Conservation (phyloP, 495 filamentous ascomycete species). For the Penicillium paxilli region DNA sequence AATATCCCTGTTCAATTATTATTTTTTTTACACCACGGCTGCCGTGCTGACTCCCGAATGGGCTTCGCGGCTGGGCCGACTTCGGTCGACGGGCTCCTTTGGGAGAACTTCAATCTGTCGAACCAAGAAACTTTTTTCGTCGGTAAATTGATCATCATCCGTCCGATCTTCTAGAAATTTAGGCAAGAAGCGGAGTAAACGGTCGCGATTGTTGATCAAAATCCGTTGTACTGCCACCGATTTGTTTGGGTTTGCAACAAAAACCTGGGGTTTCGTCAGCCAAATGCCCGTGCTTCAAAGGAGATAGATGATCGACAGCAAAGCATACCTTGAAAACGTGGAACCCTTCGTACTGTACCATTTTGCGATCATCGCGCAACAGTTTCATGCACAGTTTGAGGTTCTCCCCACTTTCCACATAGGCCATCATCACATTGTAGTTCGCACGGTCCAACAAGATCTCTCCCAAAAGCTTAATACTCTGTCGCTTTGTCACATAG, state of each 20-base stretch:
- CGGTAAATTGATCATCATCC: constrained; percentile 97
- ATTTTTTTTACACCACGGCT: constrained; percentile 30
- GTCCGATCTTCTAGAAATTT: constrained; percentile 92
- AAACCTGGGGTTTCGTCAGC: constrained; percentile 62
- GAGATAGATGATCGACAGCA: background rate
- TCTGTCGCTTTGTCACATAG: constrained; percentile 98
- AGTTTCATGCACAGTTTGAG: constrained; percentile 98
- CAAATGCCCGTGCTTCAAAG: background rate
- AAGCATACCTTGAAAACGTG: constrained; percentile 92
- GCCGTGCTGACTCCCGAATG: constrained; percentile 37
- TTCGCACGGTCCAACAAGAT: constrained; percentile 92
- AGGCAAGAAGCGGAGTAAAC: constrained; percentile 81
- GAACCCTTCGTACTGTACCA: constrained; percentile 99
- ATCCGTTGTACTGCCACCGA: constrained; percentile 92
- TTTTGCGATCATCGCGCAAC: constrained; percentile 88
- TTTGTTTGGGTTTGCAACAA: constrained; percentile 97
- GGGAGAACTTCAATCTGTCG: constrained; percentile 87
- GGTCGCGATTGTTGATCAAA: constrained; percentile 91
- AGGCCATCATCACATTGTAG: constrained; percentile 96
- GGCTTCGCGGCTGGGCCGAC: constrained; percentile 32
- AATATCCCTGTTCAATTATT: no score
- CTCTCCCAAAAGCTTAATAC: constrained; percentile 94
- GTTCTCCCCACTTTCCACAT: constrained; percentile 92
- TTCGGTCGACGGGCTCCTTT: constrained; percentile 58
- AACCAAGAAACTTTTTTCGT: constrained; percentile 95